These are phyloP conservation scores for Carex scoparia DNA, from an alignment of 176 grass and related monocot genomes.

Conservation along the genomic window DNA sequence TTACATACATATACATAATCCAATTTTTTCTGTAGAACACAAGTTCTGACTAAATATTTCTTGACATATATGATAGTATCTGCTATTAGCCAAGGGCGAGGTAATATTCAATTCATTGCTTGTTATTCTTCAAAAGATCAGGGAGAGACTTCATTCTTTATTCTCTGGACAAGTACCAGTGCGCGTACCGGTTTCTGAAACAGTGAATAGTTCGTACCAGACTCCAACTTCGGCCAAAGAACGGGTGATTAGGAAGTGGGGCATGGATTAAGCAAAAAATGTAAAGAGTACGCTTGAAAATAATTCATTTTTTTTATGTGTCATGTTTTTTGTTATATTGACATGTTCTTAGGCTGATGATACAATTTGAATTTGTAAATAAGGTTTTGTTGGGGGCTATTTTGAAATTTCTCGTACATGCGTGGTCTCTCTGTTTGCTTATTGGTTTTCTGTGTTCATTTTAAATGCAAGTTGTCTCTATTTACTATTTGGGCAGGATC, in stretches of 20 bases:
- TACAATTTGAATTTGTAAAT: not conserved
- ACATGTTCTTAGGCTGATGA: not conserved
- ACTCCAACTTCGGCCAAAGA: conserved; percentile 45
- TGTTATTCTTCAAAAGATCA: conserved; percentile 38
- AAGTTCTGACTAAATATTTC: not conserved
- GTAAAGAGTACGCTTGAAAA: not conserved
- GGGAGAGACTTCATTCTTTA: conserved; percentile 28
- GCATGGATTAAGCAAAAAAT: conserved; percentile 35
- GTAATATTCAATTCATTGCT: conserved; percentile 50
- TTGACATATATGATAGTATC: conserved; percentile 44
- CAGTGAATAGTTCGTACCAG: conserved; percentile 23
- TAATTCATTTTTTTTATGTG: not conserved
- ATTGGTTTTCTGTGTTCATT: not conserved
- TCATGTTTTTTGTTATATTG: not conserved
- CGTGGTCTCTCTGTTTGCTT: not conserved
- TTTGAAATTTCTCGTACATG: not conserved
- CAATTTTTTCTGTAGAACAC: not conserved
- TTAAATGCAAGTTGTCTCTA: too few species aligned
- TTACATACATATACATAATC: not conserved
- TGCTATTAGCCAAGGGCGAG: conserved; percentile 66
- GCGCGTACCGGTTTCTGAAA: conserved; percentile 15
- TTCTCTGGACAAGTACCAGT: conserved; percentile 12
- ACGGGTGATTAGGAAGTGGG: conserved; percentile 66
- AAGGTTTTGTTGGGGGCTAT: not conserved
- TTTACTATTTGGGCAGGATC: too few species aligned